Evolutionary conservation across 1,284 basidiomycete species (phyloP).

Genomic region (Peniophora sp.): DNA sequence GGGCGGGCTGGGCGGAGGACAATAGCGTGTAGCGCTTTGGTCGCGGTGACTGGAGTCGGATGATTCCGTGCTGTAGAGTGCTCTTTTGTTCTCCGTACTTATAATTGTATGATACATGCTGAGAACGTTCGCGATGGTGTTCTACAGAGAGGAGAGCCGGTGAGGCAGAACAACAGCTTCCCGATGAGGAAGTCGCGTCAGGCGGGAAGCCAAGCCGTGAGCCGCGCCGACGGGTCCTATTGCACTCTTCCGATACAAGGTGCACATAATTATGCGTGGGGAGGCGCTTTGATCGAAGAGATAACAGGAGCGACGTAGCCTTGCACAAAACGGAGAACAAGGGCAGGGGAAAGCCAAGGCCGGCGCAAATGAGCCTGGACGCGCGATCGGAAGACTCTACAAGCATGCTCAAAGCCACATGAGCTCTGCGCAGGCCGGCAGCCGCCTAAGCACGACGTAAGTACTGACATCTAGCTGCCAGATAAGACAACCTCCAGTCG

Average conservation of each 20-base stretch:
- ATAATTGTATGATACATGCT: constrained; percentile 9
- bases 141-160: not conserved
- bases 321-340: no score
- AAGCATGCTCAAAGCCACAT: no score
- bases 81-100: constrained; percentile 8
- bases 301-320: no score
- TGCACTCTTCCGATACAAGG: not conserved
- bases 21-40: not conserved
- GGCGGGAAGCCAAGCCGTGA: not conserved
- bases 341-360: no score
- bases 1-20: not conserved
- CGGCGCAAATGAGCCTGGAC: no score
- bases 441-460: no score
- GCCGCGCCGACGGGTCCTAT: not conserved
- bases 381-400: no score
- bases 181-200: not conserved
- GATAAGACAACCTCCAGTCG: no score
- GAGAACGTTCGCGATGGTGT: constrained; percentile 3
- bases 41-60: not conserved
- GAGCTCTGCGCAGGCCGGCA: no score
- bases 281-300: not conserved
- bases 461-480: no score
- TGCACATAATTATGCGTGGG: not conserved
- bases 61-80: not conserved
- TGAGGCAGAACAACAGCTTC: not conserved